These are phyloP conservation scores for Candida alai DNA, from an alignment of 805 yeast species.

Conservation along the genomic window DNA sequence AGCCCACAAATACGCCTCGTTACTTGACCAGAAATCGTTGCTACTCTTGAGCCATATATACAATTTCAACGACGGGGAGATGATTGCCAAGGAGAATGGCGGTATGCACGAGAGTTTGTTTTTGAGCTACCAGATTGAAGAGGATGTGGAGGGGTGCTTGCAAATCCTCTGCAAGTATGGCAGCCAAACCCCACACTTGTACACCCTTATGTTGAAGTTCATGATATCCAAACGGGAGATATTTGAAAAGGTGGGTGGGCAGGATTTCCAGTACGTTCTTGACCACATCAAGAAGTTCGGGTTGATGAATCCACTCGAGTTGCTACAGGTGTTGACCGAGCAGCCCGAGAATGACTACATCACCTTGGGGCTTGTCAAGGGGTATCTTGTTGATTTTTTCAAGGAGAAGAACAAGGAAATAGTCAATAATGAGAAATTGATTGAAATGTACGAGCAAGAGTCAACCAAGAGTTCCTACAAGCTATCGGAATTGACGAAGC, in stretches of 20 bases:
- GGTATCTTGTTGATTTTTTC: slow-evolving; percentile 60
- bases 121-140: slow-evolving; percentile 56
- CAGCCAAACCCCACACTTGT: slow-evolving; percentile 58
- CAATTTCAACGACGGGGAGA: slow-evolving; percentile 49
- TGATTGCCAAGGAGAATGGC: slow-evolving; percentile 31
- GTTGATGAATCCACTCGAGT: slow-evolving; percentile 68
- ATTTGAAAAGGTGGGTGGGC: slow-evolving; percentile 42
- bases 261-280: slow-evolving; percentile 46
- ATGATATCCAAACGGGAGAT: slow-evolving; percentile 54
- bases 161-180: slow-evolving; percentile 59
- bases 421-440: slow-evolving; percentile 60
- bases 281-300: slow-evolving; percentile 48
- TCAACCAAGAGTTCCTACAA: slow-evolving; percentile 50
- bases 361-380: slow-evolving; percentile 68
- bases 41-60: slow-evolving; percentile 56
- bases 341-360: slow-evolving; percentile 46
- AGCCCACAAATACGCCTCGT: slow-evolving; percentile 41
- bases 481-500: slow-evolving; percentile 45
- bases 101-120: slow-evolving; percentile 61
- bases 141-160: slow-evolving; percentile 55
- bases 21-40: slow-evolving; percentile 54
- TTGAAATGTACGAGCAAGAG: slow-evolving; percentile 65
- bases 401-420: slow-evolving; percentile 60
- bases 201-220: slow-evolving; percentile 58
- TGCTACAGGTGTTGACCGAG: slow-evolving; percentile 57